Conservation (phyloP, 2,329 filamentous ascomycete genomes). For the Trichoderma hamatum region DNA sequence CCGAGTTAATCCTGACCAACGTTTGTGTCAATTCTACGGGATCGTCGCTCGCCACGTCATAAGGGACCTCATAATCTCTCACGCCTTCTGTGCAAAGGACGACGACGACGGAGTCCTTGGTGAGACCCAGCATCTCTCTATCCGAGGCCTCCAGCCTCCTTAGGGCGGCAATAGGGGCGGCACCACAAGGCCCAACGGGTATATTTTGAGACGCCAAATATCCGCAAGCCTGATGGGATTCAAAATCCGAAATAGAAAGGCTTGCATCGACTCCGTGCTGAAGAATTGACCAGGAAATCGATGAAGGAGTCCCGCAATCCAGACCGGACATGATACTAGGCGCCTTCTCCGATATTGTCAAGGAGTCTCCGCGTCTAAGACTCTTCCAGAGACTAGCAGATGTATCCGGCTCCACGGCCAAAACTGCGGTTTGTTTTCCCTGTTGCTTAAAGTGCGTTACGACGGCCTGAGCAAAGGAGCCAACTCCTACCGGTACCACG, state of each 20-base stretch:
- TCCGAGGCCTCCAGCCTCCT: slow-evolving; percentile 47
- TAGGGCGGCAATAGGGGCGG: slow-evolving; percentile 60
- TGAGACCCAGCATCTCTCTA: slow-evolving; percentile 43
- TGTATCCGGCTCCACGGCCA: slow-evolving; percentile 71
- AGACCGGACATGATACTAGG: slow-evolving; percentile 75
- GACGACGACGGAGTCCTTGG: slow-evolving; percentile 59
- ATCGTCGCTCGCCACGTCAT: slow-evolving; percentile 47
- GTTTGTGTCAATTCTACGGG: slow-evolving; percentile 47
- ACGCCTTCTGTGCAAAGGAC: slow-evolving; percentile 64
- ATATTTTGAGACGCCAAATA: slow-evolving; percentile 55
- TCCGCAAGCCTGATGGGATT: slow-evolving; percentile 61
- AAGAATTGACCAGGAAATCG: slow-evolving; percentile 65
- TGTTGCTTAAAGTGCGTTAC: slow-evolving; percentile 63
- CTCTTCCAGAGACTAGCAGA: slow-evolving; percentile 62
- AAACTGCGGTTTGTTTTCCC: slow-evolving; percentile 43
- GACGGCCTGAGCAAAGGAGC: slow-evolving; percentile 72
- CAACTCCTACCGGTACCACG: slow-evolving; percentile 71
- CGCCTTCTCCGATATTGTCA: slow-evolving; percentile 55
- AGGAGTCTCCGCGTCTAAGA: slow-evolving; percentile 50
- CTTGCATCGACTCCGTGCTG: slow-evolving; percentile 61
- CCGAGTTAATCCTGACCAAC: slow-evolving; percentile 54
- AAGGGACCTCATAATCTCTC: slow-evolving; percentile 55
- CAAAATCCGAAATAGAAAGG: slow-evolving; percentile 62
- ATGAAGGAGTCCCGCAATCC: slow-evolving; percentile 71
- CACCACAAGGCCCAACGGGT: slow-evolving; percentile 64